Base-by-base conservation (phyloP, 1,284 basidiomycete species). In the Tilletia indica region DNA sequence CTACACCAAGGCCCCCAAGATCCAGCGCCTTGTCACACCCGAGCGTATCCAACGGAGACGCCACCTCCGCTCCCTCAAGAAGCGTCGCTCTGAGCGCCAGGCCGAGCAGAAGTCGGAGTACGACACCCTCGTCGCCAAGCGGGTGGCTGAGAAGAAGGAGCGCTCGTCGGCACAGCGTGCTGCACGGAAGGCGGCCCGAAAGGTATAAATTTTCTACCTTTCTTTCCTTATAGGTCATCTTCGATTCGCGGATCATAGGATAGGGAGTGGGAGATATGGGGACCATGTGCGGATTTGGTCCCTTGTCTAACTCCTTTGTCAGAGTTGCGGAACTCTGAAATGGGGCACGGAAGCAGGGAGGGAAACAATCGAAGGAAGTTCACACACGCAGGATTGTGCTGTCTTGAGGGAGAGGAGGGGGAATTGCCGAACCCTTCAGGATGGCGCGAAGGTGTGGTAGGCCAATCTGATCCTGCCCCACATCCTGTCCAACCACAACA, bases 11-110 rank as follows among this genome's bases (percentile, higher is more conserved):
- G 94, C 95, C 89, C 96, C 86, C 86, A 92, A 92, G 83, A 87
- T 87, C 81, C 87, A 87, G 85, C 84, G 83, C 74, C 81, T 85
- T 70, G 94, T 98, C 83, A 97, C 94, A 73, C 94, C 95, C 82
- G 86, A 92, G 84, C 93, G 95, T 83, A 91, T 98, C 84, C 96
- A 99, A 88, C 92, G 94, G 87, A 93, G 94, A 87, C 92, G 96
- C 83, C 94, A 94, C 89, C 89, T 96, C 83, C 90, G 88, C 77
- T 90, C 93, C 71, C 89, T 97, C 88, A 93, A 95, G 88, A 90
- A 91, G 86, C 90, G 93, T 86, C 90, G 90, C 86, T 88, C 93
- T 85, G 92, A 94, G 85, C 89, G 88, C 86, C 94, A 97, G 89
- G 94, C 94, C 88, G 94, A 94, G 87, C 91, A 94, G 88, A 93